A percentile compares a stretch with the other conserved stretches of the same genome.
phyloP scores from a whole-genome alignment of 2,329 filamentous ascomycete genomes.

The Fusarium sp. region DNA sequence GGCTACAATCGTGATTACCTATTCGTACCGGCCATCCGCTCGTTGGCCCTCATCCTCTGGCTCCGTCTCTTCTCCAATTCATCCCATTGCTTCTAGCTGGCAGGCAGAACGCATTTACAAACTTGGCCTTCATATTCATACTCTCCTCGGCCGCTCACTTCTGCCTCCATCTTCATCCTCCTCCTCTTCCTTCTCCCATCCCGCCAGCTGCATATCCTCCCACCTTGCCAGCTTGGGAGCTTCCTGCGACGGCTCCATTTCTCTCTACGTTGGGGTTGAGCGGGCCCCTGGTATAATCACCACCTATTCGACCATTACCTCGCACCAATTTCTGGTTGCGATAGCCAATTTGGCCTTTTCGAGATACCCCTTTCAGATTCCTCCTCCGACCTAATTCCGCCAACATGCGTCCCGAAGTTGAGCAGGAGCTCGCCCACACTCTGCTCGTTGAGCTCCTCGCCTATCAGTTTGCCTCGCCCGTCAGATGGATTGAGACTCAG shows the following conservation, averaged over 20 bases:
- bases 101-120: constrained; percentile 39
- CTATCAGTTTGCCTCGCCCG: constrained; percentile 98
- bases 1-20: constrained; percentile 44
- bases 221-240: constrained; percentile 39
- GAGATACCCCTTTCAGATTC: constrained; percentile 44
- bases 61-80: constrained; percentile 37
- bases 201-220: constrained; percentile 39
- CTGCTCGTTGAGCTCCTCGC: constrained; percentile 97
- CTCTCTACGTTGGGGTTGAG: constrained; percentile 41
- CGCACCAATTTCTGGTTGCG: constrained; percentile 41
- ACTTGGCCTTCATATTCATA: constrained; percentile 41
- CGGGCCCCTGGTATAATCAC: constrained; percentile 40
- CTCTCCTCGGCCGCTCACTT: constrained; percentile 38
- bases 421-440: constrained; percentile 98
- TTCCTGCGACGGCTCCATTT: constrained; percentile 40
- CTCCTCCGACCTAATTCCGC: constrained; percentile 42
- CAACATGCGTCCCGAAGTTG: constrained; percentile 95
- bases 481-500: constrained; percentile 99
- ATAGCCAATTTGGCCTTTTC: constrained; percentile 43
- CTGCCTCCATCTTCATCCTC: constrained; percentile 38
- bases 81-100: constrained; percentile 41
- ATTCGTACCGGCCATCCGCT: constrained; percentile 39
- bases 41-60: constrained; percentile 29
- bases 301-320: constrained; percentile 33
- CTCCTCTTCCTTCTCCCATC: constrained; percentile 29